These are phyloP conservation scores for Penicillium nucicola DNA, from an alignment of 495 filamentous ascomycete species.

Conservation along the genomic window DNA sequence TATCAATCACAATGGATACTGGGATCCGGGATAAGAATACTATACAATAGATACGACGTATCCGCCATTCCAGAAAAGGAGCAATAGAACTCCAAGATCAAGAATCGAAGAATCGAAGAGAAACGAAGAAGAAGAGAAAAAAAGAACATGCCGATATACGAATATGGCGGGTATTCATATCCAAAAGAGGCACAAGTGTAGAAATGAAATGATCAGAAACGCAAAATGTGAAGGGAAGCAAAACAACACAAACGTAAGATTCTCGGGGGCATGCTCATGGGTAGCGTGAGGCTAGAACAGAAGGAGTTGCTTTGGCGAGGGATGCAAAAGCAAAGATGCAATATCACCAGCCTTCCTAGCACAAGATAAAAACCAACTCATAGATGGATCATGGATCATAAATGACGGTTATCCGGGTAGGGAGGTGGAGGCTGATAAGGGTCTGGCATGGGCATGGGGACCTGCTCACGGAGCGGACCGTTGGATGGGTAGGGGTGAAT, in stretches of 20 bases:
- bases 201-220: conserved; percentile 1
- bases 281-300: conserved; percentile 18
- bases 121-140: conserved; percentile 3
- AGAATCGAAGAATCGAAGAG: neutral
- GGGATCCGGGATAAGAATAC: neutral
- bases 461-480: conserved; percentile 25
- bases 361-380: conserved; percentile 3
- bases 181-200: conserved; percentile 14
- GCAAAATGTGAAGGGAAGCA: neutral
- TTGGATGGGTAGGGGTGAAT: conserved; percentile 14
- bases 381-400: conserved; percentile 12
- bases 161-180: conserved; percentile 26
- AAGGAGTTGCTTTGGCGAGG: neutral
- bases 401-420: conserved; percentile 21
- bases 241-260: conserved; percentile 2
- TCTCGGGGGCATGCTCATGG: conserved; percentile 15
- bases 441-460: conserved; percentile 37
- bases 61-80: neutral
- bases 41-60: conserved; percentile 15
- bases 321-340: conserved; percentile 1
- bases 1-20: conserved; percentile 1
- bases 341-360: neutral
- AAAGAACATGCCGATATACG: conserved; percentile 12
- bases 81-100: conserved; percentile 3
- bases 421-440: conserved; percentile 31